phyloP scores from a whole-genome alignment of 2,329 filamentous ascomycete genomes.

The Metarhizium brunneum region DNA sequence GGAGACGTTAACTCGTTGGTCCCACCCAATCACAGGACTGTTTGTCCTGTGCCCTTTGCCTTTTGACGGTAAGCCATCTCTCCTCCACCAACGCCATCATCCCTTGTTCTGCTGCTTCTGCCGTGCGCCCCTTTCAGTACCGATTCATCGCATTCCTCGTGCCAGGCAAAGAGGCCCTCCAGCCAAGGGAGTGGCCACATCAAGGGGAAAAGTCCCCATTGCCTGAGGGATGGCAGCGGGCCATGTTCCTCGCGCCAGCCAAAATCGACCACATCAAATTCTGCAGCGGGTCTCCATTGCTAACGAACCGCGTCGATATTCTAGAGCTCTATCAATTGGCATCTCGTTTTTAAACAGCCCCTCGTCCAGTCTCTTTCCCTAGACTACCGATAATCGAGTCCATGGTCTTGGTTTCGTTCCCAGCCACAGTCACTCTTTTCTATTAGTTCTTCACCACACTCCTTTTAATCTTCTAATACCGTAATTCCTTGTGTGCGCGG shows the following conservation, averaged over 20 bases:
- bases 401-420: constrained; percentile 37
- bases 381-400: constrained; percentile 20
- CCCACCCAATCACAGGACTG: constrained; percentile 38
- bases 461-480: constrained; percentile 49
- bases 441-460: constrained; percentile 41
- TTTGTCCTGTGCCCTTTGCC: constrained; percentile 25
- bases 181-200: constrained; percentile 18
- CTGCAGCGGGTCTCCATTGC: constrained; percentile 15
- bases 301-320: constrained; percentile 20
- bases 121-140: constrained; percentile 6
- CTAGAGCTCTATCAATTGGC: constrained; percentile 32
- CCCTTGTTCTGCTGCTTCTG: neutral
- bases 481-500: constrained; percentile 33
- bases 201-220: constrained; percentile 9
- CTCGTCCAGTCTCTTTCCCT: constrained; percentile 33
- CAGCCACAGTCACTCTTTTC: constrained; percentile 51
- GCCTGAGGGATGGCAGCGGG: constrained; percentile 7
- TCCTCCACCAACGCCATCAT: constrained; percentile 12
- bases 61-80: constrained; percentile 41
- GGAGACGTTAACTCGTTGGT: constrained; percentile 60
- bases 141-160: constrained; percentile 17
- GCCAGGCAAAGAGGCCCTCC: constrained; percentile 16
- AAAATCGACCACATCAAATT: constrained; percentile 10
- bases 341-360: constrained; percentile 37
- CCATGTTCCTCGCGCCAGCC: constrained; percentile 13